Conservation (phyloP, 306 rosid genomes). For the Cucumis hystrix region DNA sequence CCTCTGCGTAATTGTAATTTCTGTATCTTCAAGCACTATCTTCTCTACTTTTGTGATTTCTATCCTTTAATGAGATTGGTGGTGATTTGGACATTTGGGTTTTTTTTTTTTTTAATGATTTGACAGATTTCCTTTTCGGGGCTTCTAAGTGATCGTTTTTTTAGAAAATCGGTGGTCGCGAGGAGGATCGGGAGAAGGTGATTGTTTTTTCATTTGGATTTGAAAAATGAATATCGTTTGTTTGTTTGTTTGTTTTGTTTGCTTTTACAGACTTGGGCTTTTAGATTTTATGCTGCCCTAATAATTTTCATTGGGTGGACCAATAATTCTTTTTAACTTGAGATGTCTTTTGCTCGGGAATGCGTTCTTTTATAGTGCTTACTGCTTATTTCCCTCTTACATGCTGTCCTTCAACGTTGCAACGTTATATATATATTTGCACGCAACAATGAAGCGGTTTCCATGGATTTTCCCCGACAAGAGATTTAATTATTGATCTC, state of each 20-base stretch:
- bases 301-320: background rate
- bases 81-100: background rate
- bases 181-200: slow-evolving; percentile 4
- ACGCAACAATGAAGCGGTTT: background rate
- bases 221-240: no score
- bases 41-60: background rate
- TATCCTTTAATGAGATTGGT: background rate
- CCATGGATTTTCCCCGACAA: background rate
- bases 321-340: background rate
- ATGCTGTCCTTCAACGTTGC: background rate
- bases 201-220: background rate
- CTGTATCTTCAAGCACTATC: background rate
- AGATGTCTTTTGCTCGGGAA: background rate
- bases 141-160: background rate
- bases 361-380: background rate
- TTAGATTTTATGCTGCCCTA: slow-evolving; percentile 1
- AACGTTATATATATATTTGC: background rate
- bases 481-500: background rate
- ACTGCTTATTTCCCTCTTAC: background rate
- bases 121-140: background rate
- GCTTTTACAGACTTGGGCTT: background rate
- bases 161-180: background rate
- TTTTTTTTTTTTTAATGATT: background rate
- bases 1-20: background rate
- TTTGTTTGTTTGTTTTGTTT: background rate